phyloP scores from a whole-genome alignment of 495 filamentous ascomycete genomes.

The Annulohypoxylon stygium region DNA sequence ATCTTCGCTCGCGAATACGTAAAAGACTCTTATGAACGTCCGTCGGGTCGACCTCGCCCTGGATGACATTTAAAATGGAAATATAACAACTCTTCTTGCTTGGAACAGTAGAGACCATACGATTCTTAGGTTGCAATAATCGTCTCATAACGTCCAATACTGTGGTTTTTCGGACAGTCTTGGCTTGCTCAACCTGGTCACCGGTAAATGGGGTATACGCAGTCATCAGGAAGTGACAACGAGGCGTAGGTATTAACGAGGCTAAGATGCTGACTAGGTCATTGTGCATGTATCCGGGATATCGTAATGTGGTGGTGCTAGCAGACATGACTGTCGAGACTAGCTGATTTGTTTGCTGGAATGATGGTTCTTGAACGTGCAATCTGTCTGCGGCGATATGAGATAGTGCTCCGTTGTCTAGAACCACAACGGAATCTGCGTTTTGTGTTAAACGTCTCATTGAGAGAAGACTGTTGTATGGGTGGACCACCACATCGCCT shows the following conservation, averaged over 20 bases:
- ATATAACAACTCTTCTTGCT: slow-evolving; percentile 99
- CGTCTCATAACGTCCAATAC: slow-evolving; percentile 98
- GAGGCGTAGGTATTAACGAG: slow-evolving; percentile 93
- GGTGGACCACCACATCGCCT: slow-evolving; percentile 94
- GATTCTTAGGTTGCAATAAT: slow-evolving; percentile 95
- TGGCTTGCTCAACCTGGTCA: slow-evolving; percentile 94
- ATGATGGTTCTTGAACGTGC: slow-evolving; percentile 93
- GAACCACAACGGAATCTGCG: slow-evolving; percentile 96
- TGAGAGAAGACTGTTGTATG: slow-evolving; percentile 94
- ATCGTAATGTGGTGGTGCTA: slow-evolving; percentile 93
- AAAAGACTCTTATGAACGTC: slow-evolving; percentile 98
- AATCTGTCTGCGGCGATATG: slow-evolving; percentile 94
- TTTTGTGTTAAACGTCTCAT: slow-evolving; percentile 94
- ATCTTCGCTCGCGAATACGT: slow-evolving; percentile 91
- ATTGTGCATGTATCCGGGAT: slow-evolving; percentile 99
- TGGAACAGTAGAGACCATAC: slow-evolving; percentile 97
- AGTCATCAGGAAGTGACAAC: slow-evolving; percentile 98
- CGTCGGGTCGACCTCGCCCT: slow-evolving; percentile 96
- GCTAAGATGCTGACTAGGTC: slow-evolving; percentile 97
- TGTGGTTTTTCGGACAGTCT: slow-evolving; percentile 97
- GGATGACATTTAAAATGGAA: slow-evolving; percentile 98
- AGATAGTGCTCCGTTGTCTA: slow-evolving; percentile 94
- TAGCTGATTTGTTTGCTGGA: slow-evolving; percentile 96
- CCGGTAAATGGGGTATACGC: slow-evolving; percentile 98
- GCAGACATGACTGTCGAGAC: slow-evolving; percentile 99